Evolutionary conservation across 306 rosid genomes (phyloP).

Genomic region (Amphicarpaea edgeworthii): DNA sequence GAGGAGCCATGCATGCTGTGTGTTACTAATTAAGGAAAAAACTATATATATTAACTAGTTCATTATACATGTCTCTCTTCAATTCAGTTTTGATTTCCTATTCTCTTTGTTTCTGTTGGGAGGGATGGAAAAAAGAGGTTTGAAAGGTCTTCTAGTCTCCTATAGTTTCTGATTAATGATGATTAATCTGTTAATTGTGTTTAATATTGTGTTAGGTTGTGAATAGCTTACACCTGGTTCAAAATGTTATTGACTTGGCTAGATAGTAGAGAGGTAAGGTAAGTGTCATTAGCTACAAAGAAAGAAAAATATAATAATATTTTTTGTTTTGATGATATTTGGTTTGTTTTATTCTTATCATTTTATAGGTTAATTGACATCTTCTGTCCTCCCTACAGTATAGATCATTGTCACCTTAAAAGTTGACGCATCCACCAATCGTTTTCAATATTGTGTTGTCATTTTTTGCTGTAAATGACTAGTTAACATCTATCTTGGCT

Average conservation of each 20-base stretch:
- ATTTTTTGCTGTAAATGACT: constrained; percentile 10
- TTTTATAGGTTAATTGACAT: constrained; percentile 15
- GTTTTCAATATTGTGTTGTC: constrained; percentile 21
- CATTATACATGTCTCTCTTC: neutral
- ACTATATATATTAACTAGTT: neutral
- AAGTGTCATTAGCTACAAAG: neutral
- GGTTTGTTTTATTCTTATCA: neutral
- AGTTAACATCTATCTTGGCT: constrained; percentile 20
- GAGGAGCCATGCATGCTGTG: constrained; percentile 94
- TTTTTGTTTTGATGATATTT: constrained; percentile 14
- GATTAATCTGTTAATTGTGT: neutral
- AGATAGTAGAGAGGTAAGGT: constrained; percentile 9
- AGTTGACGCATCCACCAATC: constrained; percentile 34
- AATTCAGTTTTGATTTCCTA: neutral
- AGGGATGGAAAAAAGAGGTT: neutral
- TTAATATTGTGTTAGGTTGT: neutral
- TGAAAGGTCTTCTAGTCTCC: neutral
- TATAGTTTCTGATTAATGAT: constrained; percentile 11
- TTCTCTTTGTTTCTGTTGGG: neutral
- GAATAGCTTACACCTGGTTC: neutral
- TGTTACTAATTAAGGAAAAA: neutral
- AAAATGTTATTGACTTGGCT: constrained; percentile 24
- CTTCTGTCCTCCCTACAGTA: constrained; percentile 7
- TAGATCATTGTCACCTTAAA: constrained; percentile 40
- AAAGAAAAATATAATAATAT: neutral